These are phyloP conservation scores for Aristolochia californica DNA, from an alignment of 164 flowering plant genomes.

Conservation along the genomic window DNA sequence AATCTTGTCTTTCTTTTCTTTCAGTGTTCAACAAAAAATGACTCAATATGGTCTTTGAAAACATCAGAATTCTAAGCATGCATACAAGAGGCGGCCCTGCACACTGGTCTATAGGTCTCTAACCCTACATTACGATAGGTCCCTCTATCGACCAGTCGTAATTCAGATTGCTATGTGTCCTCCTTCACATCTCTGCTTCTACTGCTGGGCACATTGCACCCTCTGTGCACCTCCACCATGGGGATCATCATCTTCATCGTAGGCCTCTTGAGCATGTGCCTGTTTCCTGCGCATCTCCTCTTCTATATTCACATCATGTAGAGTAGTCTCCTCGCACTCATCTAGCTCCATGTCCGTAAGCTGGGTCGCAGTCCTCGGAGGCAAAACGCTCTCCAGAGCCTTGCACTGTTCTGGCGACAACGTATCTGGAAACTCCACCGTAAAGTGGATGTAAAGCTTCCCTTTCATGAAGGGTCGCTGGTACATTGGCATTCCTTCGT, in stretches of 20 bases:
- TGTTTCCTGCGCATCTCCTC: conserved; percentile 88
- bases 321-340: conserved; percentile 87
- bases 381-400: conserved; percentile 47
- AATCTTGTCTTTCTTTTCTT: no score
- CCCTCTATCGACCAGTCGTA: no score
- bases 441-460: conserved; percentile 81
- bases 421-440: conserved; percentile 71
- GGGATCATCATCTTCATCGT: conserved; percentile 64
- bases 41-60: no score
- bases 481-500: conserved; percentile 92
- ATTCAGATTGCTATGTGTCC: no score
- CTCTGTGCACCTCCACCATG: conserved; percentile 58
- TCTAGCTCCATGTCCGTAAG: conserved; percentile 74
- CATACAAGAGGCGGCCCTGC: no score
- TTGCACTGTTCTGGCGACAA: conserved; percentile 51
- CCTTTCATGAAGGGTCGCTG: conserved; percentile 88
- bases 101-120: no score
- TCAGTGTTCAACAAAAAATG: no score
- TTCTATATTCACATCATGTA: conserved; percentile 81
- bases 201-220: conserved; percentile 86
- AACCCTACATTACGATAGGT: no score
- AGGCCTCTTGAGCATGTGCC: conserved; percentile 55
- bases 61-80: no score
- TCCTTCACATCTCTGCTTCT: no score
- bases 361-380: conserved; percentile 34